A percentile compares a stretch with the other conserved stretches of the same genome.
Conservation (phyloP, 345 rosid genomes). For the Punica granatum region DNA sequence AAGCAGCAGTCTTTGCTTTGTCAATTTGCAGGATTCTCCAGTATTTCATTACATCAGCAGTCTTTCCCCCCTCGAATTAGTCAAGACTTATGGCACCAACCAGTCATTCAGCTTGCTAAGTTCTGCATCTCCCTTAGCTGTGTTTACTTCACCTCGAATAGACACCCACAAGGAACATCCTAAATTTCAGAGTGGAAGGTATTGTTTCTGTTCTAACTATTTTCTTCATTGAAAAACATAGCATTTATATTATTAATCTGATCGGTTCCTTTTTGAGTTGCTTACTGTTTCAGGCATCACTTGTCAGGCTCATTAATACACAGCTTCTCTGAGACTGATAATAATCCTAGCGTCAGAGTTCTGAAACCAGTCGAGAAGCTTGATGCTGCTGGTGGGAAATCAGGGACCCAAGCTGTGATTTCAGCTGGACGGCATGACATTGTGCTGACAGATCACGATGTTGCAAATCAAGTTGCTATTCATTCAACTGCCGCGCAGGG, state of each 20-base stretch:
- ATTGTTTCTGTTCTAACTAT: neutral
- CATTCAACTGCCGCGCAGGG: neutral
- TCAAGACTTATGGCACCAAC: neutral
- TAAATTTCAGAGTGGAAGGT: neutral
- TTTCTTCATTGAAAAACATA: neutral
- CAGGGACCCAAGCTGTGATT: neutral
- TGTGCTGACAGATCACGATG: neutral
- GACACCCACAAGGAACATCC: neutral
- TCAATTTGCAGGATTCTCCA: neutral
- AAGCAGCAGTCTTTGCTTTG: neutral
- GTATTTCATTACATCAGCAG: conserved; percentile 3
- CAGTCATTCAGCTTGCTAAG: neutral
- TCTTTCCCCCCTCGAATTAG: conserved; percentile 13
- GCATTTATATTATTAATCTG: neutral
- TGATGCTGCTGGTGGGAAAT: neutral
- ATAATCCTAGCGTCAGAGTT: neutral
- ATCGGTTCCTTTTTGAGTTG: neutral
- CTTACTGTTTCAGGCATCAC: neutral
- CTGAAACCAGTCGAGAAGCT: neutral
- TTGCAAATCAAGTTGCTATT: neutral
- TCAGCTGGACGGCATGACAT: neutral
- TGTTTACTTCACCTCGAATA: neutral
- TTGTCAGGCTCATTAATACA: neutral
- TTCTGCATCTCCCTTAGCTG: neutral
- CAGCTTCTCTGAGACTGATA: neutral